phyloP scores from a whole-genome alignment of 2,329 filamentous ascomycete species.

The Aspergillus eucalypticola region DNA sequence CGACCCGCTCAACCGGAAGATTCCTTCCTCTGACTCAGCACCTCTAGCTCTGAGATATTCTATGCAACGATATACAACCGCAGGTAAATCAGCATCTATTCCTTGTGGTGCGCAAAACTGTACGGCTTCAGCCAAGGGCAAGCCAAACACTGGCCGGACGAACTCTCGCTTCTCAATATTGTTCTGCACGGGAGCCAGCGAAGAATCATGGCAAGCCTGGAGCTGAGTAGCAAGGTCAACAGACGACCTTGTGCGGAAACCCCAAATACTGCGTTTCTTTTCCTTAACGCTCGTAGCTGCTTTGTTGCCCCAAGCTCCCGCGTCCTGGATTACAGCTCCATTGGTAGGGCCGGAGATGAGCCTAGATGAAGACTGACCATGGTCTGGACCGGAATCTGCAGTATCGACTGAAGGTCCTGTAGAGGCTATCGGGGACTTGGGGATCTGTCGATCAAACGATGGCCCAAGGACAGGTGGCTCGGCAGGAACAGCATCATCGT shows the following conservation, averaged over 20 bases:
- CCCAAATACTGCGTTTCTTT: conserved; percentile 72
- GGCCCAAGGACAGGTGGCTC: conserved; percentile 57
- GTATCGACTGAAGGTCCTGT: conserved; percentile 32
- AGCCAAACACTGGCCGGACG: conserved; percentile 76
- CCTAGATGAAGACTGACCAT: conserved; percentile 39
- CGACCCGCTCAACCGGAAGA: conserved; percentile 95
- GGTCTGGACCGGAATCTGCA: conserved; percentile 29
- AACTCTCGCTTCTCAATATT: conserved; percentile 54
- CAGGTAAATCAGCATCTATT: conserved; percentile 74
- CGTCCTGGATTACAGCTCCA: conserved; percentile 78
- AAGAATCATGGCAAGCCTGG: conserved; percentile 33
- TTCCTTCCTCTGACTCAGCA: conserved; percentile 84
- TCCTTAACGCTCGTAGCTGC: conserved; percentile 68
- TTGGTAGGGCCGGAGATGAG: conserved; percentile 85
- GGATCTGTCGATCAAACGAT: conserved; percentile 33
- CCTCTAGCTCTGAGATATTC: conserved; percentile 85
- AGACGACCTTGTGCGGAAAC: conserved; percentile 67
- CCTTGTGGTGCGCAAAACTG: conserved; percentile 72
- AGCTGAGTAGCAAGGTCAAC: conserved; percentile 57
- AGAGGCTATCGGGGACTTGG: conserved; percentile 38
- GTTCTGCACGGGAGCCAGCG: conserved; percentile 54
- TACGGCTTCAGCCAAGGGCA: conserved; percentile 81
- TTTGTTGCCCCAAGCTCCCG: conserved; percentile 83
- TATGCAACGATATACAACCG: conserved; percentile 92
- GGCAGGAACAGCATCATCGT: conserved; percentile 58